Base-by-base conservation (phyloP, 768 basidiomycete species). In the Panellus pusillus region DNA sequence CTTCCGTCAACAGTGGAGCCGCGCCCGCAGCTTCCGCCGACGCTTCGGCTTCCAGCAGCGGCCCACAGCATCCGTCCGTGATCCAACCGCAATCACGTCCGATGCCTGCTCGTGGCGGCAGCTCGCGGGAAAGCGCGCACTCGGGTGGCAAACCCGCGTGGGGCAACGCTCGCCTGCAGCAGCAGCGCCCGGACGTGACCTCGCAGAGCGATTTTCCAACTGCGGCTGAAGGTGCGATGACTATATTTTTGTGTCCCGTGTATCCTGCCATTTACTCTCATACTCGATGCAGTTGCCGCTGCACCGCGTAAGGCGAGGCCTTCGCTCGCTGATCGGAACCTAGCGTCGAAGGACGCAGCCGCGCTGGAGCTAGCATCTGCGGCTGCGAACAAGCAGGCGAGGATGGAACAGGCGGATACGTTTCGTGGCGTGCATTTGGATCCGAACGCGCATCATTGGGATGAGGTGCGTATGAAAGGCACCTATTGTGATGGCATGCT, bases 391-490 rank as follows among this genome's bases (percentile, higher is more conserved):
- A 85, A 86, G 66, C 84, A 84, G 64, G 80, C 84, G 15, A 72
- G 87, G 38, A 71, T 84, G 49, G 88, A 93, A 66, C 90, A 92
- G 63, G 87, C 94, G 7, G 96, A 97, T 68, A 89, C 94, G 0
- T 99, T 99, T 72, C 82, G 94, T 36, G 95, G 95, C 0, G 86
- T 93, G 1, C 94, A 98, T 69, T 74, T 98, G 43, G 87, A 97
- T 70, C 91, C 94, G 44, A 95, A 95, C 63, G 85, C 90, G 3
- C 90, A 93, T 66, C 94, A 98, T 66, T 99, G 97, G 97, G 97
- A 98, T 62, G 94, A 97, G 80, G 95, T 98, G 58, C 57, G 89
- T 71, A 37, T 32, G 43, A 56, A 15, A 18, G 15, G 14, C 14
- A 8, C 32, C 14, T 35, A 14, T 47, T 50, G 9, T 50, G 52